Conservation (phyloP, 225 moss, liverwort and hornwort species). For the Antitrichia curtipendula region DNA sequence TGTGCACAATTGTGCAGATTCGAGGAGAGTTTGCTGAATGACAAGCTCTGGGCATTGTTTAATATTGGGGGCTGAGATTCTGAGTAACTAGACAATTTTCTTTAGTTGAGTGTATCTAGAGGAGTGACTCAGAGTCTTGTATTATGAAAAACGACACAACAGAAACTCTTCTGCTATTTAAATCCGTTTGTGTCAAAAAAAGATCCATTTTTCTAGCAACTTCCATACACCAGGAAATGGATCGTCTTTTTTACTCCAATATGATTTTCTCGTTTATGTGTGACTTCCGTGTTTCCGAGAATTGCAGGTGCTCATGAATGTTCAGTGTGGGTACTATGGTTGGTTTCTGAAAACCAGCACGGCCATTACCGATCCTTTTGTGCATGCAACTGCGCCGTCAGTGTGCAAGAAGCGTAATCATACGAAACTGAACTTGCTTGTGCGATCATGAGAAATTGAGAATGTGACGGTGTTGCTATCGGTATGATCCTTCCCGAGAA, state of each 20-base stretch:
- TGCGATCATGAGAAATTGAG: background rate
- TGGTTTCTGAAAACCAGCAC: background rate
- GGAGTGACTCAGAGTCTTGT: slow-evolving; percentile 18
- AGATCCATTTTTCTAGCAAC: background rate
- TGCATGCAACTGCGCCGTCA: background rate
- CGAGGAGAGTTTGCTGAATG: background rate
- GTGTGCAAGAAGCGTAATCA: background rate
- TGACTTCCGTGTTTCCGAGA: background rate
- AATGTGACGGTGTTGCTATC: background rate
- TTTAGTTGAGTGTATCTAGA: slow-evolving; percentile 14
- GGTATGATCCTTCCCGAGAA: background rate
- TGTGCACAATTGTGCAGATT: slow-evolving; percentile 24
- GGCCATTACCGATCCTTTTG: background rate
- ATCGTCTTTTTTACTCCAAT: background rate
- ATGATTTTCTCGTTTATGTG: background rate
- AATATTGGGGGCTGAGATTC: slow-evolving; percentile 12
- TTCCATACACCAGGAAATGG: background rate
- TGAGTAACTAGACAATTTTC: slow-evolving; percentile 23
- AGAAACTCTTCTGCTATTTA: background rate
- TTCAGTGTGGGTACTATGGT: background rate
- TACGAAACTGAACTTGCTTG: background rate
- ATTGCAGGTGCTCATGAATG: background rate
- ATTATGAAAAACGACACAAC: slow-evolving; percentile 1
- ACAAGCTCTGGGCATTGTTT: slow-evolving; percentile 14
- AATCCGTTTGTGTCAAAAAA: slow-evolving; percentile 6